phyloP scores from a whole-genome alignment of 192 early-diverging fungal species.

The Entrophospora sp. region DNA sequence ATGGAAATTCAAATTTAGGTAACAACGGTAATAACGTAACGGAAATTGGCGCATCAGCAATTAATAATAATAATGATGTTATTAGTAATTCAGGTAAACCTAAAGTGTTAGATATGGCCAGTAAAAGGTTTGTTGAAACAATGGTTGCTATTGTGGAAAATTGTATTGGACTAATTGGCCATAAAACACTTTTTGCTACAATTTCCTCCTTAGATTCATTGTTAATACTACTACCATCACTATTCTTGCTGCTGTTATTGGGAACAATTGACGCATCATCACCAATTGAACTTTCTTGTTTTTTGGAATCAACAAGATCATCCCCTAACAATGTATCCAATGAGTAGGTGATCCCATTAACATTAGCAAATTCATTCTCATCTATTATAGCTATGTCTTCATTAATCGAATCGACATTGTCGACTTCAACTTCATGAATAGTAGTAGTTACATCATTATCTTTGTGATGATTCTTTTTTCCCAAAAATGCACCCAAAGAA shows the following conservation, averaged over 20 bases:
- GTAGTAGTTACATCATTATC: too few species aligned
- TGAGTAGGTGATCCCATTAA: constrained; percentile 80
- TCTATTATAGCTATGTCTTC: constrained; percentile 57
- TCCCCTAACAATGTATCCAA: constrained; percentile 65
- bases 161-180: neutral
- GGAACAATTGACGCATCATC: constrained; percentile 29
- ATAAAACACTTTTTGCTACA: neutral
- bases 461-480: too few species aligned
- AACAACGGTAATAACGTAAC: constrained; percentile 11
- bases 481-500: constrained; percentile 79
- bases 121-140: constrained; percentile 37
- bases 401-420: too few species aligned
- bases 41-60: constrained; percentile 11
- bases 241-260: too few species aligned
- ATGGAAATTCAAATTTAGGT: neutral
- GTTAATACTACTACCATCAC: too few species aligned
- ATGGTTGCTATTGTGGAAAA: constrained; percentile 35
- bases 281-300: constrained; percentile 32
- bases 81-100: too few species aligned
- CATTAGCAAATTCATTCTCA: constrained; percentile 78
- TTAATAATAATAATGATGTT: too few species aligned
- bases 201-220: constrained; percentile 17
- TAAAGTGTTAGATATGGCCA: constrained; percentile 37
- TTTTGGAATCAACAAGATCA: constrained; percentile 23
- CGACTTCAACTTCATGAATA: too few species aligned